Base-by-base conservation (phyloP, 495 filamentous ascomycete genomes). In the Penicillium manginii region DNA sequence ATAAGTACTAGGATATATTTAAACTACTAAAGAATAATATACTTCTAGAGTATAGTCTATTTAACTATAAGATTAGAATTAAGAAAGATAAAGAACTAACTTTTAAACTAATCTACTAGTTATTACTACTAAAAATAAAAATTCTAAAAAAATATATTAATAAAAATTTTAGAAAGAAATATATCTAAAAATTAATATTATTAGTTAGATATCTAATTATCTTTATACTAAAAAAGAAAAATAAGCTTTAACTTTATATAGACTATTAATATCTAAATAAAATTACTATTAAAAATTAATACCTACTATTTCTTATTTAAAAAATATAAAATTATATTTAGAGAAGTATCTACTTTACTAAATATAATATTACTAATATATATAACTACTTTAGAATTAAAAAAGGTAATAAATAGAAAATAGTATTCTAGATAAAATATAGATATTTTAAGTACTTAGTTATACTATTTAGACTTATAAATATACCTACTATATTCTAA, bases 381-480 rank as follows among this genome's bases (percentile, higher is more conserved):
- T 62, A 57, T 50, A 35, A 62, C 17, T 14, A 33, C 22, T 12
- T 68, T 0, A 1, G 29, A 29, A 63, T 61, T 14, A 39, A 48
- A n/a, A 2, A 21, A 18, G 64, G 56, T 0, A 15, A 59, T 12
- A 64, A 79, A 43, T 74, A 57, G 59, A 65, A 71, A 39, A 81
- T 63, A 0, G 70, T 59, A 0, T 80, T 80, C 58, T 18, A 54
- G 8, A 78, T 65, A 0, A 19, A 56, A 14, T 70, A 66, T 23
- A 63, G 66, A 0, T 37, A 68, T 1, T 79, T 47, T 39, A 32
- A 78, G 46, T 69, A 61, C 17, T 14, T 21, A 37, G 67, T 64
- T 8, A 63, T 63, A 17, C 59, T 53, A 0, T 68, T 68, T 45
- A 56, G 61, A 4, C 60, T 67, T 2, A 47, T 8, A 4, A 54